These are phyloP conservation scores for Beta macrorhiza DNA, from an alignment of 179 eudicot genomes.

Conservation along the genomic window DNA sequence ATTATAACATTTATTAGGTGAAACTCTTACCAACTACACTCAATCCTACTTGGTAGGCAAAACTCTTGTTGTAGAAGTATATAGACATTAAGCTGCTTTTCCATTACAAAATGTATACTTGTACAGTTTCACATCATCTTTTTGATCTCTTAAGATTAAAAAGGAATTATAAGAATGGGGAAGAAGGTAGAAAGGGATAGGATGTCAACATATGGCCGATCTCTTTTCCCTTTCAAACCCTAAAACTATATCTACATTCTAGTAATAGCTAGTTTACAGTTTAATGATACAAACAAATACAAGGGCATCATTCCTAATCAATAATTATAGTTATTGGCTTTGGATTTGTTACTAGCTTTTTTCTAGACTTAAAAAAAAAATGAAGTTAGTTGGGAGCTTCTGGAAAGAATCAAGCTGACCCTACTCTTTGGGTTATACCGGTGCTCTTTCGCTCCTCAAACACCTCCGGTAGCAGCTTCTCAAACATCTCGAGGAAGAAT, in stretches of 20 bases:
- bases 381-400: neutral
- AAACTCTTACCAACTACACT: no score
- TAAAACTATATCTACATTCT: conserved; percentile 33
- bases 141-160: conserved; percentile 5
- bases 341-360: neutral
- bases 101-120: conserved; percentile 8
- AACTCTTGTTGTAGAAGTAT: no score
- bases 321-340: neutral
- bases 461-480: conserved; percentile 57
- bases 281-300: conserved; percentile 18
- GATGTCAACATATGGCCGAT: conserved; percentile 38
- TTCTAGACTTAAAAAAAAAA: neutral
- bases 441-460: conserved; percentile 65
- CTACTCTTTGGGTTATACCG: conserved; percentile 55
- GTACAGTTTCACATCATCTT: no score
- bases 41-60: no score
- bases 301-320: conserved; percentile 5
- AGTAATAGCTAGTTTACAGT: conserved; percentile 23
- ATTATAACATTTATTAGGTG: no score
- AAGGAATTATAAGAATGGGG: neutral
- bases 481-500: conserved; percentile 58
- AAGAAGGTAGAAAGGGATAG: conserved; percentile 41
- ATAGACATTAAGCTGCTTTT: neutral
- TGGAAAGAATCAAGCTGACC: conserved; percentile 51
- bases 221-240: conserved; percentile 39